phyloP scores from a whole-genome alignment of 2,329 filamentous ascomycete species.

The Rutstroemia sp. region DNA sequence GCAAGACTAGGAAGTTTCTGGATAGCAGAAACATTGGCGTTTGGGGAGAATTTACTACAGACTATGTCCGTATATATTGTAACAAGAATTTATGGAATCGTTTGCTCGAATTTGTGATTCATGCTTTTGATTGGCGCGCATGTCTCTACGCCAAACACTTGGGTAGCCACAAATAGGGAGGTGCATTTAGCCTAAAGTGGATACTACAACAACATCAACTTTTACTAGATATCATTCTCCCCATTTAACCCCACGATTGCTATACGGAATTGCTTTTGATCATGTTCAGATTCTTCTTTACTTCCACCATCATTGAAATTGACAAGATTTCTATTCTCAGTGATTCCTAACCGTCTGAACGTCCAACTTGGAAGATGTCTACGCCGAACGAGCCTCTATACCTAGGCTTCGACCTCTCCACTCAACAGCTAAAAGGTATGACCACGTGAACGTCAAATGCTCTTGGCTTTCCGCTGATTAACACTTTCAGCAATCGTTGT shows the following conservation, averaged over 20 bases:
- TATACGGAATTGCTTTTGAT: background rate
- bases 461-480: conserved; percentile 10
- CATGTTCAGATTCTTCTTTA: background rate
- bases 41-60: background rate
- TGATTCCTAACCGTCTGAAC: background rate
- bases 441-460: conserved; percentile 9
- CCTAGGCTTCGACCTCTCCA: conserved; percentile 91
- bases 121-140: conserved; percentile 18
- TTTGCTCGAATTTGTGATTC: background rate
- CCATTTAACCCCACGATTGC: conserved; percentile 8
- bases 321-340: background rate
- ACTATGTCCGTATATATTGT: conserved; percentile 3
- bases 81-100: conserved; percentile 1
- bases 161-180: background rate
- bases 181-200: conserved; percentile 10
- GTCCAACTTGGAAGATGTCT: conserved; percentile 29
- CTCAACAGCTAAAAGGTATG: conserved; percentile 87
- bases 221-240: conserved; percentile 5
- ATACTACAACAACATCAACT: conserved; percentile 3
- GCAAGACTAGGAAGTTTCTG: background rate
- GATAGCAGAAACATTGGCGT: conserved; percentile 6
- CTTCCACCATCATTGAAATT: background rate
- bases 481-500: conserved; percentile 64
- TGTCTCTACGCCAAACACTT: conserved; percentile 1
- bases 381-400: conserved; percentile 55